A percentile compares a stretch with the other conserved stretches of the same genome.
Conservation (phyloP, 202 grass and related monocot genomes). For the Zizania palustris region DNA sequence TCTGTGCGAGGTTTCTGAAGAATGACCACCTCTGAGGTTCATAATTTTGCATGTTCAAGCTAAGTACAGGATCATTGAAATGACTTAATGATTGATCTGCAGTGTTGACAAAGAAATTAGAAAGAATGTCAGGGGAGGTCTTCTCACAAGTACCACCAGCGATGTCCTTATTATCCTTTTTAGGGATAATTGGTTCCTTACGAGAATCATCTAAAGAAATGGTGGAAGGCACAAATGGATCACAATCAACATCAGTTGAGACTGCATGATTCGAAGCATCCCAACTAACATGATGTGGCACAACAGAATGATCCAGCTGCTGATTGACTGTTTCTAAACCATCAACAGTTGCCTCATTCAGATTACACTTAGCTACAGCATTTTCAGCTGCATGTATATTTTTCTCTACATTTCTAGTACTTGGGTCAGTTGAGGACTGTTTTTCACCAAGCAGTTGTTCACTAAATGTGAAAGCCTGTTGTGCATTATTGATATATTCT, state of each 20-base stretch:
- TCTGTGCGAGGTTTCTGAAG: constrained; percentile 92
- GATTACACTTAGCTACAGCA: constrained; percentile 52
- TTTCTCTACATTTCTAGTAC: constrained; percentile 45
- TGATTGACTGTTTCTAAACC: constrained; percentile 48
- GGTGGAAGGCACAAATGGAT: constrained; percentile 43
- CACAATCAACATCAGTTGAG: constrained; percentile 41
- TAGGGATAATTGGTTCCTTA: constrained; percentile 52
- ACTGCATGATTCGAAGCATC: constrained; percentile 45
- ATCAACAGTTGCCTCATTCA: constrained; percentile 40
- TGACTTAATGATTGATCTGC: constrained; percentile 61
- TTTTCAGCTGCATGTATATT: constrained; percentile 45
- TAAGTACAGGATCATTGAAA: constrained; percentile 78
- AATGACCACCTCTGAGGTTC: constrained; percentile 87
- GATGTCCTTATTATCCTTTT: constrained; percentile 57
- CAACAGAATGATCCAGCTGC: constrained; percentile 33
- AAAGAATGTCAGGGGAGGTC: constrained; percentile 80
- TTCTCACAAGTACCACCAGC: constrained; percentile 66
- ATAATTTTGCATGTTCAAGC: constrained; percentile 90
- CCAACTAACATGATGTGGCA: constrained; percentile 55
- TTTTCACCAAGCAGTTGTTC: constrained; percentile 44
- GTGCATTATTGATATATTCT: constrained; percentile 46
- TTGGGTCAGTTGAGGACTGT: constrained; percentile 43
- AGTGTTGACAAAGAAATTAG: constrained; percentile 84
- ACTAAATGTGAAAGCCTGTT: constrained; percentile 44
- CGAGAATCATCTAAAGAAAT: constrained; percentile 45